These are phyloP conservation scores for Musa acuminata DNA, from an alignment of 176 grass and related monocot species.

Conservation along the genomic window DNA sequence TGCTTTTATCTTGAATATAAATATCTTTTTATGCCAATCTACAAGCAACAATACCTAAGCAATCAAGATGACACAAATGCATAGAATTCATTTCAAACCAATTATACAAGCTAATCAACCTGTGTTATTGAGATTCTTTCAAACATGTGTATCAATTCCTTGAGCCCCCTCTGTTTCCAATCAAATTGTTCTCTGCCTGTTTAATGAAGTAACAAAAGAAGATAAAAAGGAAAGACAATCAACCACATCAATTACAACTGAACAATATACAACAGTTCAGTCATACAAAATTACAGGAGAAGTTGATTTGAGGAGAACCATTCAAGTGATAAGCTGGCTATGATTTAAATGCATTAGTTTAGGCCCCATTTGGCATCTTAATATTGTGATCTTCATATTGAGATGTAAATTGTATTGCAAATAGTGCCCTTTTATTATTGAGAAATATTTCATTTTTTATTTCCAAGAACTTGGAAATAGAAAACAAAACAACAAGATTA, in stretches of 20 bases:
- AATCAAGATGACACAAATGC: neutral
- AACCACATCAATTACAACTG: neutral
- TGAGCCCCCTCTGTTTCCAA: conserved; percentile 57
- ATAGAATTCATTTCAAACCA: neutral
- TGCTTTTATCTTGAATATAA: no score
- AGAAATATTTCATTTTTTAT: no score
- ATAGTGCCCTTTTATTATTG: no score
- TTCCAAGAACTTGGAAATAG: no score
- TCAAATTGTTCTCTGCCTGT: conserved; percentile 39
- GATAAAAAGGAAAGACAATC: neutral
- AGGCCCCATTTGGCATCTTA: neutral
- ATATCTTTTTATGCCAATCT: no score
- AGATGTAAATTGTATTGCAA: no score
- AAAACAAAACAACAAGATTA: no score
- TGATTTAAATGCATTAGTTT: neutral
- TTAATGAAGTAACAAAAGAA: neutral
- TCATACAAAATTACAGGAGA: neutral
- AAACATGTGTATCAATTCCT: conserved; percentile 47
- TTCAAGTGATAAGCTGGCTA: neutral
- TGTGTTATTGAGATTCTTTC: conserved; percentile 39
- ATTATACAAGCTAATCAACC: conserved; percentile 21
- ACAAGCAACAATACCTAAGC: no score
- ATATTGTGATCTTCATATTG: no score
- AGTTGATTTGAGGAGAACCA: neutral
- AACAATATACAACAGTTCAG: neutral